Base-by-base conservation (phyloP, 306 rosid genomes). In the Macrotyloma uniflorum region DNA sequence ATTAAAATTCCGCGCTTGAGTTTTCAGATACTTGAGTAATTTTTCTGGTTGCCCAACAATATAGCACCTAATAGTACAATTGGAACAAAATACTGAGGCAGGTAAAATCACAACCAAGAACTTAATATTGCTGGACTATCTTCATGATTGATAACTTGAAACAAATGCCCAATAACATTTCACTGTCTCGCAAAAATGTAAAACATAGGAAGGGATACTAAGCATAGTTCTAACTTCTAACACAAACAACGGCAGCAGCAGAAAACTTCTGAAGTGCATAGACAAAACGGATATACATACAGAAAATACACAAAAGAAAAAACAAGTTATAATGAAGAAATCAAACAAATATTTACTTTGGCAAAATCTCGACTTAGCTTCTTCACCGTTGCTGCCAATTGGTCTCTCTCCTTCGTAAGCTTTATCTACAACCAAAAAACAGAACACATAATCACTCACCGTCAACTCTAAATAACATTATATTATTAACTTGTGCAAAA, bases 361-460 rank as follows among this genome's bases (percentile, higher is more conserved):
- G 97, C 89, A 83, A 90, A 86, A 79, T 93, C 98, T 58, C 97
- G 92, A 80, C 92, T 85, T 18, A 93, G 86, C 83, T 90, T 93
- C 79, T 91, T 93, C 0, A 91, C 79, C 5, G 92, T 86, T 82
- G 87, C 82, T 54, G 91, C 87, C 80, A 89, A 70, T 40, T 93
- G 86, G 87, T 91, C 98, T 42, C 97, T 84, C 70, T 93, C 98
- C 77, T 82, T 88, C 1, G 92, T 76, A 50, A 93, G 88, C 79
- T 58, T 91, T 77, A 33, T 73, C 98, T 93, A 76, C 74, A 91
- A 63, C n/a, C 69, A 32, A 26, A 72, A 40, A 5, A 13, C 19
- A 70, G 57, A 61, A 83, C 51, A 83, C 57, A 69, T 14, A 46
- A 67, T 64, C 30, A 50, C 63, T 63, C 12, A 51, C 32, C 50